Percentiles rank a stretch among this genome's conserved stretches.
phyloP scores from a whole-genome alignment of 805 yeast species.

The Candida palmyrensis region DNA sequence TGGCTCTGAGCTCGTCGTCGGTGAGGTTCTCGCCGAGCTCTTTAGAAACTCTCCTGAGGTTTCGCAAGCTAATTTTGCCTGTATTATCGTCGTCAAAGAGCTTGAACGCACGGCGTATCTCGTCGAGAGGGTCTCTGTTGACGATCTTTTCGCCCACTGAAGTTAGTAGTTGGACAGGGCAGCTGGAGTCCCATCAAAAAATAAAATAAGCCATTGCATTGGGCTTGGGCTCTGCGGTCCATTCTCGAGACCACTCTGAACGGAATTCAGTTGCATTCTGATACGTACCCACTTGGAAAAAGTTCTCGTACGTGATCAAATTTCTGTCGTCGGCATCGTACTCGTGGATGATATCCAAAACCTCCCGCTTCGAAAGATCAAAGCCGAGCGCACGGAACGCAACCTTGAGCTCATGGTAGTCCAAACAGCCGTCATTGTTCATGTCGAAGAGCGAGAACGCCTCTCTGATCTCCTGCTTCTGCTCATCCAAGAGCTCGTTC shows the following conservation, averaged over 20 bases:
- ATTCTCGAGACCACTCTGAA: too few species aligned
- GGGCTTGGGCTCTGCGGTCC: too few species aligned
- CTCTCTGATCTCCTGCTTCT: slow-evolving; percentile 85
- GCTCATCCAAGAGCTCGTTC: slow-evolving; percentile 74
- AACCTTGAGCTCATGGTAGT: slow-evolving; percentile 89
- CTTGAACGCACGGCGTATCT: slow-evolving; percentile 82
- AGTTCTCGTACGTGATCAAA: slow-evolving; percentile 74
- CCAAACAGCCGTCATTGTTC: slow-evolving; percentile 85
- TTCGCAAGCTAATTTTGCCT: slow-evolving; percentile 78
- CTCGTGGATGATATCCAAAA: slow-evolving; percentile 70
- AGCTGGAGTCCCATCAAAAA: background rate
- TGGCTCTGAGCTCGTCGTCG: slow-evolving; percentile 90
- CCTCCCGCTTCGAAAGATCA: slow-evolving; percentile 70
- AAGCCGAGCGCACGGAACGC: slow-evolving; percentile 94
- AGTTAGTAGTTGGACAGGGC: slow-evolving; percentile 16
- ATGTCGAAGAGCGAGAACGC: slow-evolving; percentile 89
- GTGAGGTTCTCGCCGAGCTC: slow-evolving; percentile 88
- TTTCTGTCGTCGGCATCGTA: slow-evolving; percentile 74
- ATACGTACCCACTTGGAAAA: slow-evolving; percentile 62
- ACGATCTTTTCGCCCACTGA: slow-evolving; percentile 75
- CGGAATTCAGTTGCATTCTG: background rate
- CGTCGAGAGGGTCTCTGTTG: slow-evolving; percentile 89
- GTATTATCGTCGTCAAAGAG: slow-evolving; percentile 85
- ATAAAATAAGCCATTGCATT: too few species aligned
- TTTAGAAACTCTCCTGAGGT: slow-evolving; percentile 82